Evolutionary conservation across 2,329 filamentous ascomycete genomes (phyloP), one percentile per base, ranked within the genome.

Genomic region (Teratosphaeria viscida): DNA sequence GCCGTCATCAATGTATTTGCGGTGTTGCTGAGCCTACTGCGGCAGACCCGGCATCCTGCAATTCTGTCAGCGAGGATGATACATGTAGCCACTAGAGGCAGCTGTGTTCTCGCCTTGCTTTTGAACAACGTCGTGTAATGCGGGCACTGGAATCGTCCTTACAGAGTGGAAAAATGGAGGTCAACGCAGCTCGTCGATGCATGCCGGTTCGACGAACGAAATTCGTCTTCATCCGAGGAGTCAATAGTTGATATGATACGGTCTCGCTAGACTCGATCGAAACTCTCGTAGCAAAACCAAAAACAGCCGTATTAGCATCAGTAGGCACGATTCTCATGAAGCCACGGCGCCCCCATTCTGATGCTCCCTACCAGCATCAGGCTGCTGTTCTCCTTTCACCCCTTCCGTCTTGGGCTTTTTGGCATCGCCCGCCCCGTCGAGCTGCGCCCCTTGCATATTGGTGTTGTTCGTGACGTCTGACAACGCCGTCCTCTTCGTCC

Each of bases 401-500:
- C 14, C 32, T 12, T 61, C 61, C 19, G 23, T 39, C 57, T 70
- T 76, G 39, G 69, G 65, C 63, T 74, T 77, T 69, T 79, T 79
- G 3, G 69, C 60, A 55, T 77, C 76, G 0, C 67, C 67, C 1
- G 71, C 67, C 14, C 67, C 70, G 52, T 72, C 75, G 23, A 68
- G 71, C 67, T 61, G 62, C 56, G 29, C 34, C 5, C 26, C n/a
- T 26, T 53, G 16, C 29, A 26, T 10, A 29, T 32, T 37, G 2
- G 39, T 37, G 11, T 53, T 59, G 62, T 79, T 79, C 55, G 77
- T 80, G 49, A 79, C 75, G 63, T 79, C 78, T 49, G 73, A 68
- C 63, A 80, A 67, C 2, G 71, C 65, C 7, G 71, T 66, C 55
- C 74, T 62, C 63, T 76, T 76, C 8, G 66, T 60, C 5, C 64